Evolutionary conservation across 768 basidiomycete genomes (phyloP).

Genomic region (Sarcomyxa edulis): DNA sequence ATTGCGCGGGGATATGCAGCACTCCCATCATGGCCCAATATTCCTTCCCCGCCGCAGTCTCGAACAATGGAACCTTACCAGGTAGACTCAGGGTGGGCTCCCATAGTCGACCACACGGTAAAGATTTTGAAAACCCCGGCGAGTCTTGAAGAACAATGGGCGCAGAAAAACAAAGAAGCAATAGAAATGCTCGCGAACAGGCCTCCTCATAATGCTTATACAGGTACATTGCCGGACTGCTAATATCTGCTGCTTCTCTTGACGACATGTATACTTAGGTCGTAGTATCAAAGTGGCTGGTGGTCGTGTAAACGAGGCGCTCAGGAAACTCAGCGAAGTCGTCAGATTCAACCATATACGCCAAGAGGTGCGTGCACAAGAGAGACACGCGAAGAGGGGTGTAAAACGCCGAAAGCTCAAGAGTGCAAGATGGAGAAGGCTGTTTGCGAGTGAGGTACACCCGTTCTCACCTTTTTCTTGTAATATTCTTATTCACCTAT

Average conservation of each 20-base stretch:
- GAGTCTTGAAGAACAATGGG: constrained; percentile 40
- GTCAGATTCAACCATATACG: constrained; percentile 53
- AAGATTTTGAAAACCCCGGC: too few species aligned
- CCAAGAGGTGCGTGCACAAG: constrained; percentile 38
- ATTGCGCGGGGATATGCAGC: too few species aligned
- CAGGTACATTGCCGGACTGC: constrained; percentile 34
- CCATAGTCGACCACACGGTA: too few species aligned
- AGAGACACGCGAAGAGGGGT: constrained; percentile 81
- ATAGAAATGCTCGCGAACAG: constrained; percentile 15
- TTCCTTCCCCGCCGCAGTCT: too few species aligned
- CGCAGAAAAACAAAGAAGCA: constrained; percentile 18
- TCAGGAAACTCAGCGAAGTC: constrained; percentile 42
- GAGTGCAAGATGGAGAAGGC: constrained; percentile 75
- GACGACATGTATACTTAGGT: constrained; percentile 33
- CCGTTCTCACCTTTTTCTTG: constrained; percentile 6
- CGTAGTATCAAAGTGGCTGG: constrained; percentile 47
- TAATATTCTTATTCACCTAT: constrained; percentile 4
- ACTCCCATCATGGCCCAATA: too few species aligned
- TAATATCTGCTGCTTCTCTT: background rate
- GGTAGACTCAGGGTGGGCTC: too few species aligned
- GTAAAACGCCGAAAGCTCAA: constrained; percentile 68
- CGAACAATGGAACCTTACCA: too few species aligned
- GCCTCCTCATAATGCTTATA: constrained; percentile 46
- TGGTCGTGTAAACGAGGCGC: constrained; percentile 42
- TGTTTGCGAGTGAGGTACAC: constrained; percentile 74